A percentile compares a stretch with the other conserved stretches of the same genome.
Evolutionary conservation across 352 stramenopile genomes (phyloP).

Genomic region (Globisporangium uncinulatum): DNA sequence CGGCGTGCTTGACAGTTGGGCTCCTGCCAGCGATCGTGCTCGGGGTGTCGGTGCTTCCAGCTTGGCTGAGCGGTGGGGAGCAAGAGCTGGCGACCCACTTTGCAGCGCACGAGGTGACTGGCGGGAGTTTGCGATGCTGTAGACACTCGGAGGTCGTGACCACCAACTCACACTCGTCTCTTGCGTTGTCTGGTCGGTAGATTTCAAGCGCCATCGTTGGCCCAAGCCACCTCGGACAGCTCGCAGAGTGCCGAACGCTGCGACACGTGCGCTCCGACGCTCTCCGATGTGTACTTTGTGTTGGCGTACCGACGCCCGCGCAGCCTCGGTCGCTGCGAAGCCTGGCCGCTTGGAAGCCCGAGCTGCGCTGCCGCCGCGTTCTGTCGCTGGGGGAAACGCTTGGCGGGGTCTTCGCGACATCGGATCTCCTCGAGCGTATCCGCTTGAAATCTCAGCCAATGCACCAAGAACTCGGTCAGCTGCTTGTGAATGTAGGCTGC

Average conservation of each 20-base stretch:
- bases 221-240: background rate
- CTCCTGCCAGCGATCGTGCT: slow-evolving; percentile 9
- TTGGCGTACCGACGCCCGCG: slow-evolving; percentile 2
- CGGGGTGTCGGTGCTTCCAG: slow-evolving; percentile 8
- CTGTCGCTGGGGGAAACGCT: background rate
- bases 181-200: background rate
- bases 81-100: slow-evolving; percentile 5
- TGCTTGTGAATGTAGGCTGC: slow-evolving; percentile 1
- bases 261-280: slow-evolving; percentile 2
- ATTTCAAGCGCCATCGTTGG: slow-evolving; percentile 6
- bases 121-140: too few species aligned
- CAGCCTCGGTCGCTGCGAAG: slow-evolving; percentile 7
- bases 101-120: slow-evolving; percentile 6
- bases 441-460: background rate
- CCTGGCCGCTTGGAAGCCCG: slow-evolving; percentile 8
- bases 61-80: background rate
- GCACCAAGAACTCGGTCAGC: slow-evolving; percentile 10
- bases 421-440: slow-evolving; percentile 9
- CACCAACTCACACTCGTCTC: background rate
- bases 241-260: slow-evolving; percentile 12
- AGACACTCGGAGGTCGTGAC: too few species aligned
- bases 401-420: slow-evolving; percentile 6
- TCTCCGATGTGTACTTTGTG: slow-evolving; percentile 8
- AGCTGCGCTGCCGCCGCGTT: background rate
- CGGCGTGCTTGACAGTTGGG: slow-evolving; percentile 1